Base-by-base conservation (phyloP, 441 rosid genomes). In the Pelargonium fulgidum region DNA sequence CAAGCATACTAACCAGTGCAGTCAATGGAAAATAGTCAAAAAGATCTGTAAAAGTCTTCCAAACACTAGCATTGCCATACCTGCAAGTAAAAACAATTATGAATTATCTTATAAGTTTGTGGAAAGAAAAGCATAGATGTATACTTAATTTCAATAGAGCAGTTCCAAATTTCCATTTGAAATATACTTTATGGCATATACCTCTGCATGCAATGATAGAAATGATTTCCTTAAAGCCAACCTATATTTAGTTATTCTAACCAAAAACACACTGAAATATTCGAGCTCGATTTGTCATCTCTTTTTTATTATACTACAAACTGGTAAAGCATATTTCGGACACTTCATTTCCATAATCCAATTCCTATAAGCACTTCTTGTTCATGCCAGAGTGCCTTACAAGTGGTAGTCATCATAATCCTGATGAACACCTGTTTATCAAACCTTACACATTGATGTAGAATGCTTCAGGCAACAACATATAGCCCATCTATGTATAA, bases 1-100 rank as follows among this genome's bases (percentile, higher is more conserved):
- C 65, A 26, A 17, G 14, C 39, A 70, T 70, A 87, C 93, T 84
- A 72, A 92, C 98, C 96, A 92, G 81, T 70, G 98, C 98, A 65
- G 98, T 92, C 78, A 92, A 78, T 13, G 98, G 96, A 71, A 92
- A 88, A 85, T 87, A 92, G 78, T 92, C 98, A 68, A 92, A 92
- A 69, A 92, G 87, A 74, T 92, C 98, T 16, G 98, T 90, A 72
- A 92, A 92, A 68, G 77, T 90, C 87, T 92, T 92, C 96, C 98
- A 90, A 69, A 92, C 93, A 70, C 84, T 87, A 61, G 96, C 95
- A 77, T 86, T 92, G 61, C 98, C 96, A 78, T 92, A 92, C 84
- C 98, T 92, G 87, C 80, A 76, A 58, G 67, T 56, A 72, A 52
- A 66, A 68, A 29, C 56, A n/a, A 10, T 22, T 7, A 56, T 17